Percentiles rank a stretch among this genome's conserved stretches.
These are phyloP conservation scores for Nicotiana tabacum DNA, from an alignment of 257 asterid genomes.

Conservation along the genomic window DNA sequence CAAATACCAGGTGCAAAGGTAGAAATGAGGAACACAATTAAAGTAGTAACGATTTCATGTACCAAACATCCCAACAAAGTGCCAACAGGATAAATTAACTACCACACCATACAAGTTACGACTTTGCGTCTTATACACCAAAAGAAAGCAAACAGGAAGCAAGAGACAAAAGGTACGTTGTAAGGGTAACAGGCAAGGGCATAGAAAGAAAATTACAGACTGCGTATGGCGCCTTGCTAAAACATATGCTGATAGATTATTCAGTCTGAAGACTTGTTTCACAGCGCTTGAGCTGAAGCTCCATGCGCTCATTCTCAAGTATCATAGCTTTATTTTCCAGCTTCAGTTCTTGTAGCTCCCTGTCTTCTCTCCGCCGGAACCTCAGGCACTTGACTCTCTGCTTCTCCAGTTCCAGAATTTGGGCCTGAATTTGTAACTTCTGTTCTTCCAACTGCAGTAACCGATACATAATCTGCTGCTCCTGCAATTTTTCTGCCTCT, in stretches of 20 bases:
- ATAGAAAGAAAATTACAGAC: not conserved
- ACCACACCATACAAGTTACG: not conserved
- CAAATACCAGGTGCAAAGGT: no score
- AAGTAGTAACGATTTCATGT: no score
- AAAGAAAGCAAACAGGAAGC: no score
- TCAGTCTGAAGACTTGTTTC: conserved; percentile 15
- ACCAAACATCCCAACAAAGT: no score
- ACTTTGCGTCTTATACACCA: no score
- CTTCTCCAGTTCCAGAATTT: conserved; percentile 35
- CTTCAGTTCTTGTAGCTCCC: conserved; percentile 28
- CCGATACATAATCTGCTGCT: not conserved
- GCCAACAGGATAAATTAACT: no score
- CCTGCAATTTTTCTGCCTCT: not conserved
- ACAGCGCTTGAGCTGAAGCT: conserved; percentile 13
- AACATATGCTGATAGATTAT: not conserved
- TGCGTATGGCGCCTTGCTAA: not conserved
- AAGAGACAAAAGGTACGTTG: no score
- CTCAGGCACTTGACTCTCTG: conserved; percentile 18
- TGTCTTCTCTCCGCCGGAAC: conserved; percentile 21
- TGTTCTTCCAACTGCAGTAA: conserved; percentile 21
- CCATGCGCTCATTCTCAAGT: conserved; percentile 35
- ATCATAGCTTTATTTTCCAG: conserved; percentile 31
- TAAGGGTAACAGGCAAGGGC: not conserved
- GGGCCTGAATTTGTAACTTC: conserved; percentile 22
- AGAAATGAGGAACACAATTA: no score